Evolutionary conservation across 495 filamentous ascomycete genomes (phyloP).

Genomic region (Acidiella bohemica): DNA sequence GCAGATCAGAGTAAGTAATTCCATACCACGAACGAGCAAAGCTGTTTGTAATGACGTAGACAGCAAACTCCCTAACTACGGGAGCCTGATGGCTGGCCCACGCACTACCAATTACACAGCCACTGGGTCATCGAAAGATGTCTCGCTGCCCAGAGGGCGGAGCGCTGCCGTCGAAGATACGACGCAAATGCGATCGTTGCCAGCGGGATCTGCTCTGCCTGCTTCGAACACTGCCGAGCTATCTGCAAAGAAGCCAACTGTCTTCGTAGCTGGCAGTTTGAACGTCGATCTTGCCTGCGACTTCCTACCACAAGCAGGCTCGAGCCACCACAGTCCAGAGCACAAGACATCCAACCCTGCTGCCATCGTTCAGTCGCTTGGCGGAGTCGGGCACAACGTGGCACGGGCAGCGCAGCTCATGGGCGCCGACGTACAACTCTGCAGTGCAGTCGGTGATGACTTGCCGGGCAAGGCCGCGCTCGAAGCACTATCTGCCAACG

Average conservation of each 20-base stretch:
- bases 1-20: not conserved
- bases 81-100: slow-evolving; percentile 3
- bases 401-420: slow-evolving; percentile 61
- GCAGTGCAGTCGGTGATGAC: slow-evolving; percentile 65
- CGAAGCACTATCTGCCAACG: slow-evolving; percentile 42
- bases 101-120: slow-evolving; percentile 4
- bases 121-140: slow-evolving; percentile 4
- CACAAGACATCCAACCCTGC: slow-evolving; percentile 79
- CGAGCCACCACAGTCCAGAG: slow-evolving; percentile 34
- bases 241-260: slow-evolving; percentile 11
- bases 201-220: not conserved
- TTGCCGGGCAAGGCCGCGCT: slow-evolving; percentile 59
- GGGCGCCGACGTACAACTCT: slow-evolving; percentile 48
- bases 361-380: slow-evolving; percentile 62
- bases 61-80: slow-evolving; percentile 1
- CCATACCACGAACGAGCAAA: too few species aligned
- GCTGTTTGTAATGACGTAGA: slow-evolving; percentile 3
- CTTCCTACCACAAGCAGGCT: slow-evolving; percentile 37
- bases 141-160: too few species aligned
- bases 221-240: not conserved
- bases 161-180: too few species aligned
- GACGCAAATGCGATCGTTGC: too few species aligned
- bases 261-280: slow-evolving; percentile 81
- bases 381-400: slow-evolving; percentile 92
- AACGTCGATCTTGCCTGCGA: slow-evolving; percentile 83